These are phyloP conservation scores for Epichloe amarillans DNA, from an alignment of 2,329 filamentous ascomycete species.

Conservation along the genomic window DNA sequence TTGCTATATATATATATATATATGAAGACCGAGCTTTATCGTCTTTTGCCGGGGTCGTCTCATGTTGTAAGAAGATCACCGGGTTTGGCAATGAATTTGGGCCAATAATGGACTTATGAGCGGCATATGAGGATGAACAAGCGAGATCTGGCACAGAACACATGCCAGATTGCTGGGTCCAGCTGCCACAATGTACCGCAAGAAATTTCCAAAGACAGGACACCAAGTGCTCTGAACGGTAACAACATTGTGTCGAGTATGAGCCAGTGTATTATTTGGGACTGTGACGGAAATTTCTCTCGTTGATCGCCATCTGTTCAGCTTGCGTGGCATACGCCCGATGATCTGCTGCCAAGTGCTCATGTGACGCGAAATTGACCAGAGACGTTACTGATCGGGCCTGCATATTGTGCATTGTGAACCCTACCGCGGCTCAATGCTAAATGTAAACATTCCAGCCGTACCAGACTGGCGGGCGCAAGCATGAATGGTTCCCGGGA, in stretches of 20 bases:
- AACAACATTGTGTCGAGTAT: not conserved
- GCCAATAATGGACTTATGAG: not conserved
- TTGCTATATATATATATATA: not conserved
- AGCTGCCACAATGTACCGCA: slow-evolving; percentile 1
- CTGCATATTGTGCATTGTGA: not conserved
- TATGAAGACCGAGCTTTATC: not conserved
- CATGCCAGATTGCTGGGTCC: not conserved
- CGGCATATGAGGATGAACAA: not conserved
- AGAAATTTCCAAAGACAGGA: not conserved
- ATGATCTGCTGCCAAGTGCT: not conserved
- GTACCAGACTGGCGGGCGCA: not conserved
- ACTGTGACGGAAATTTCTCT: not conserved
- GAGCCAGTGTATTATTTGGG: not conserved
- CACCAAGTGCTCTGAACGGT: not conserved
- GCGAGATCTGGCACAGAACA: not conserved
- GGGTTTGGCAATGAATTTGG: not conserved
- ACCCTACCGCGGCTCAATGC: not conserved
- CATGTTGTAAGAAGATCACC: not conserved
- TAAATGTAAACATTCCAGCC: not conserved
- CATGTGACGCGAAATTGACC: too few species aligned
- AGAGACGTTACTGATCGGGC: not conserved
- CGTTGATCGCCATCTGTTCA: too few species aligned
- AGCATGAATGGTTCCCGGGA: not conserved
- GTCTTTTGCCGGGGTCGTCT: not conserved
- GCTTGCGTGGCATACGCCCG: too few species aligned